Percentiles rank a stretch among this genome's conserved stretches.
phyloP scores from a whole-genome alignment of 305 asterid species.

The Solanum chacoense region DNA sequence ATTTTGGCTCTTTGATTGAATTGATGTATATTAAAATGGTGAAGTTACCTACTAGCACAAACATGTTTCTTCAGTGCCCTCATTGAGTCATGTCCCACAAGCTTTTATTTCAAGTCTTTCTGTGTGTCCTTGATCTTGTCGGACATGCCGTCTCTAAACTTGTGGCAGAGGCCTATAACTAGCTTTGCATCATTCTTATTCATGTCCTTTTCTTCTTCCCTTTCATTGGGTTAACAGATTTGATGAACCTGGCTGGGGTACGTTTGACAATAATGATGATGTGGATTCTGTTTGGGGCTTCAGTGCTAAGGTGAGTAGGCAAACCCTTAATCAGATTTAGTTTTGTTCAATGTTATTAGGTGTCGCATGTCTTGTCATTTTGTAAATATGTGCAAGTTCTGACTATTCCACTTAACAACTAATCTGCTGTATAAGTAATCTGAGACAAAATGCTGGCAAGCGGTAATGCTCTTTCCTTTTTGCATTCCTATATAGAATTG shows the following conservation, averaged over 20 bases:
- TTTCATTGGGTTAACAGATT: conserved; percentile 35
- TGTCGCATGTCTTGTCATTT: background rate
- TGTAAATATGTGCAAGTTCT: background rate
- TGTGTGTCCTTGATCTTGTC: background rate
- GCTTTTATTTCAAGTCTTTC: background rate
- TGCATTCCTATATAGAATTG: background rate
- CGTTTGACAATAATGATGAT: conserved; percentile 81
- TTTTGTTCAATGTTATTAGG: background rate
- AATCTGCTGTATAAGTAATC: background rate
- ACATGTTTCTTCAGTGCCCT: background rate
- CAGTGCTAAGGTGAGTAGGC: conserved; percentile 56
- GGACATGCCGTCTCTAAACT: background rate
- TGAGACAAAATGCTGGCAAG: background rate
- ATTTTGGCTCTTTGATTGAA: background rate
- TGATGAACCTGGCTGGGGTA: conserved; percentile 83
- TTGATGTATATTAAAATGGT: background rate
- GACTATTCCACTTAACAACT: background rate
- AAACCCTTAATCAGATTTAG: background rate
- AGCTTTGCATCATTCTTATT: conserved; percentile 3
- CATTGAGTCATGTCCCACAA: background rate
- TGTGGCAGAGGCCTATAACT: background rate
- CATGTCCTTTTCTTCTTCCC: conserved; percentile 7
- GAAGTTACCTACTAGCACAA: background rate
- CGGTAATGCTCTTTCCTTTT: background rate
- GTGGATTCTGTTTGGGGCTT: conserved; percentile 98